phyloP scores from a whole-genome alignment of 192 early-diverging fungal species.

The Umbelopsis sp. region DNA sequence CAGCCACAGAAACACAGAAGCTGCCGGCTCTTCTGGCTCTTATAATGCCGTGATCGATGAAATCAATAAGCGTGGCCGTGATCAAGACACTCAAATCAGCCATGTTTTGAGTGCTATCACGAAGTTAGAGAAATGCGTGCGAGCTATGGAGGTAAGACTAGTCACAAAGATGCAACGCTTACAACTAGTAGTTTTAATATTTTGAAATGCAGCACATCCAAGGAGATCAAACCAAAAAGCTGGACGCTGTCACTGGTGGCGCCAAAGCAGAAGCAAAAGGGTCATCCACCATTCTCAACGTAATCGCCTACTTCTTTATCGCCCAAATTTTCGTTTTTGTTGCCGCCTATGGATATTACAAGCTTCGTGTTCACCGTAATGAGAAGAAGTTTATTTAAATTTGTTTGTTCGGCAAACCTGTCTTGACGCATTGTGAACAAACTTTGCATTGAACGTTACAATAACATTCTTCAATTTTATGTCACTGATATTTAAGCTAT shows the following conservation, averaged over 20 bases:
- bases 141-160: conserved; percentile 24
- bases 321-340: conserved; percentile 24
- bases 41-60: background rate
- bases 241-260: conserved; percentile 13
- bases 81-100: conserved; percentile 26
- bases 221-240: conserved; percentile 24
- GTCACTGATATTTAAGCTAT: too few species aligned
- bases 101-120: conserved; percentile 1
- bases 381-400: conserved; percentile 39
- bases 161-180: background rate
- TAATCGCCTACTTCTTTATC: conserved; percentile 32
- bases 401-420: too few species aligned
- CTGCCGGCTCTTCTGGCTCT: background rate
- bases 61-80: conserved; percentile 5
- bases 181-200: background rate
- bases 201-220: background rate
- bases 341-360: conserved; percentile 35
- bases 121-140: conserved; percentile 21
- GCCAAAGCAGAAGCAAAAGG: conserved; percentile 32
- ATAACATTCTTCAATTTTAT: too few species aligned
- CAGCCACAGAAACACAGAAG: conserved; percentile 2
- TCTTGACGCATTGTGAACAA: too few species aligned
- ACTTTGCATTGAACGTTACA: too few species aligned
- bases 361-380: conserved; percentile 35
- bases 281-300: conserved; percentile 24